Percentiles rank a stretch among this genome's conserved stretches.
phyloP scores from a whole-genome alignment of 768 basidiomycete genomes.

The Russula sp. region DNA sequence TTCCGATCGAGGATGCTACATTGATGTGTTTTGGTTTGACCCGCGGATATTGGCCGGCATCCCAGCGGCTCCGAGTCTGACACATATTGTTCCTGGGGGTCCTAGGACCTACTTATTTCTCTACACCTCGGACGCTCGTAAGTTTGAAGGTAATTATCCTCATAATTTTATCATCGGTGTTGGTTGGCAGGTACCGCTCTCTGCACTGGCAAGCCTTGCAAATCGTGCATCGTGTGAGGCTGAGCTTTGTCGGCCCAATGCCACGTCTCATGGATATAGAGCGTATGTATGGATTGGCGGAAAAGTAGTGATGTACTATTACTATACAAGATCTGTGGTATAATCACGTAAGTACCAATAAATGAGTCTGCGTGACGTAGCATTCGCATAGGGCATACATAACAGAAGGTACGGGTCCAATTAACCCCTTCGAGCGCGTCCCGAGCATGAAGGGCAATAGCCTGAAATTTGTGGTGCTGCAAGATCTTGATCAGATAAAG shows the following conservation, averaged over 20 bases:
- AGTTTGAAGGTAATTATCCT: background rate
- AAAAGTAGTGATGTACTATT: conserved; percentile 16
- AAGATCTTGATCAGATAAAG: conserved; percentile 1
- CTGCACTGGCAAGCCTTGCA: background rate
- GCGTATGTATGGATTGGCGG: background rate
- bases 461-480: conserved; percentile 19
- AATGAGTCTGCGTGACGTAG: background rate
- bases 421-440: conserved; percentile 14
- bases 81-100: background rate
- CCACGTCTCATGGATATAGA: background rate
- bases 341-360: conserved; percentile 14
- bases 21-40: background rate
- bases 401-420: background rate
- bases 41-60: conserved; percentile 7
- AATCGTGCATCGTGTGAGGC: background rate
- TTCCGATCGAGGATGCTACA: background rate
- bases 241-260: background rate
- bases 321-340: conserved; percentile 19
- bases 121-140: background rate
- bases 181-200: background rate
- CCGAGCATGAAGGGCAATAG: conserved; percentile 19
- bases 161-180: background rate
- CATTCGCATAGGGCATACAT: background rate
- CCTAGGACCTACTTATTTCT: background rate
- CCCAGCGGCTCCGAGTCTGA: conserved; percentile 4